Conservation (phyloP, 495 filamentous ascomycete species). For the Staphylotrichum longicolle region DNA sequence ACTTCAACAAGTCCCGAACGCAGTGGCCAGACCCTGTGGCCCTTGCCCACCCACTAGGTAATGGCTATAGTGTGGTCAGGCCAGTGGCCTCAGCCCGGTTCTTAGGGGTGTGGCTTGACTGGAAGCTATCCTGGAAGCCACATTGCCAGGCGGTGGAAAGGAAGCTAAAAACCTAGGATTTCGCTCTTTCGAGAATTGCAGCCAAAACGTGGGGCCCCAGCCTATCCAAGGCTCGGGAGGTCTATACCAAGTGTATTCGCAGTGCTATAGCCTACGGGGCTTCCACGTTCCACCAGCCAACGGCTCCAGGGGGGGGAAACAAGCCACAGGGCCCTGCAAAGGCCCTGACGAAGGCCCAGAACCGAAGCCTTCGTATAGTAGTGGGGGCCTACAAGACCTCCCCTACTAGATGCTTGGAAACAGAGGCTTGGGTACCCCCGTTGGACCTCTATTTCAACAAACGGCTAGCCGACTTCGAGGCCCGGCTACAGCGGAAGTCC, state of each 20-base stretch:
- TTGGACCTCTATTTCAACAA: too few relatives aligned
- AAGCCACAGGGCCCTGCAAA: too few relatives aligned
- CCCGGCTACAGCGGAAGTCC: too few relatives aligned
- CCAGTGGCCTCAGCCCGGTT: neutral
- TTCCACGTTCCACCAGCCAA: too few relatives aligned
- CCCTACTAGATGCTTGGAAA: too few relatives aligned
- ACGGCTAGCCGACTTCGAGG: too few relatives aligned
- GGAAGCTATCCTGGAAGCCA: conserved; percentile 1
- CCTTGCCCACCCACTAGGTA: neutral
- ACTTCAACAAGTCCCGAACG: neutral
- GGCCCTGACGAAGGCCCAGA: too few relatives aligned
- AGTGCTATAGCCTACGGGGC: too few relatives aligned
- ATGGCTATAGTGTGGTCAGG: neutral
- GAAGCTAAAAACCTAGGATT: conserved; percentile 6
- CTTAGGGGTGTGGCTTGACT: conserved; percentile 2
- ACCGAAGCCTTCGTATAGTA: too few relatives aligned
- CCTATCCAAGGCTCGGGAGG: neutral
- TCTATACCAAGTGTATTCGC: neutral
- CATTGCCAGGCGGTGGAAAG: neutral
- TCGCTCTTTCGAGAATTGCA: neutral
- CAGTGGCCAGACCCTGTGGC: neutral
- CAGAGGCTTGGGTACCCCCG: too few relatives aligned
- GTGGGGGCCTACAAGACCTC: too few relatives aligned
- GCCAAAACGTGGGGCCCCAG: conserved; percentile 5
- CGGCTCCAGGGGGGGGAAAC: too few relatives aligned